These are phyloP conservation scores for Centella asiatica DNA, from an alignment of 129 eudicot genomes.

Conservation along the genomic window DNA sequence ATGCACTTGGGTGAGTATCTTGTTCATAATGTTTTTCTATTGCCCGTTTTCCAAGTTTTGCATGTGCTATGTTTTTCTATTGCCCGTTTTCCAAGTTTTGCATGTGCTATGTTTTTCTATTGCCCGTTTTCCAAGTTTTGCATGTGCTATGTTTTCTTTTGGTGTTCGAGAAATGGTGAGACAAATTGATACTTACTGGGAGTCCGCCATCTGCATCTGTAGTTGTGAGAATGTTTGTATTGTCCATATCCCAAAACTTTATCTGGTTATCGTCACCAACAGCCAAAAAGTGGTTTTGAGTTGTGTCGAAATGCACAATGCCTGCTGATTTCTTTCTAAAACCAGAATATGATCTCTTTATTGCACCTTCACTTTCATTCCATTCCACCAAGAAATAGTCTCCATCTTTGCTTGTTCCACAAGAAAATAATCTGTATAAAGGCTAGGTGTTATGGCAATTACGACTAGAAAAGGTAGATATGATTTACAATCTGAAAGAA, in stretches of 20 bases:
- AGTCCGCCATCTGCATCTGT: constrained; percentile 92
- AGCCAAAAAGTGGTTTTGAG: constrained; percentile 89
- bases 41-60: too few relatives aligned
- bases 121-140: too few relatives aligned
- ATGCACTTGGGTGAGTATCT: constrained; percentile 3
- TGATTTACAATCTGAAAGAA: background rate
- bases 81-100: too few relatives aligned
- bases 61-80: background rate
- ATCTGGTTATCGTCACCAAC: constrained; percentile 89
- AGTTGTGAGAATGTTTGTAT: constrained; percentile 37
- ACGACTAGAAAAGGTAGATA: background rate
- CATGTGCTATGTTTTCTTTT: background rate
- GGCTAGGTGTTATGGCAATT: background rate
- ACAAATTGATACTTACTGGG: constrained; percentile 47
- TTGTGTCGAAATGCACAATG: constrained; percentile 80
- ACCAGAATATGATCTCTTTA: constrained; percentile 74
- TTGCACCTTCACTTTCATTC: constrained; percentile 99
- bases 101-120: background rate
- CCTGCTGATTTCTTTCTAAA: constrained; percentile 76
- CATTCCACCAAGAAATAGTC: constrained; percentile 87
- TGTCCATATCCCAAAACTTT: constrained; percentile 98
- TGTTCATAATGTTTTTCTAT: background rate
- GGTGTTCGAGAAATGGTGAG: background rate
- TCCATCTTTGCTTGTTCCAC: constrained; percentile 96
- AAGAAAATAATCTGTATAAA: constrained; percentile 72